Evolutionary conservation across 441 rosid species (phyloP), one percentile per base, ranked within the genome.

Genomic region (Pelargonium citronellum): DNA sequence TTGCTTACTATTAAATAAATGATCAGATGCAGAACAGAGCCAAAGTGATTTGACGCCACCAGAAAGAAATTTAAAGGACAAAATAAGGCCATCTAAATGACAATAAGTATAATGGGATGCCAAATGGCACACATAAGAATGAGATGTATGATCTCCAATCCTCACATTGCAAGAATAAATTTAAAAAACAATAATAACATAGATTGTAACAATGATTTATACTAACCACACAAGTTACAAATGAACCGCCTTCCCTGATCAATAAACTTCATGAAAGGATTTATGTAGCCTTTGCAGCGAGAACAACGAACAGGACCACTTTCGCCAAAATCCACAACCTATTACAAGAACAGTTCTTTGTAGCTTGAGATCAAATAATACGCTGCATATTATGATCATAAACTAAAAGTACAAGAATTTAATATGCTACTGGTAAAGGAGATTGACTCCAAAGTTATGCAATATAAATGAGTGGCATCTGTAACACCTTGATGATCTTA

Each of bases 311-410:
- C 75, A 4, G 76, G 78, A 55, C 81, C 78, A 66, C 73, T 71
- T 55, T 78, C 78, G 15, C 78, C 81, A 69, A 78, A 78, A 72
- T 74, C 81, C 67, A 78, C 78, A 66, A 78, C 73, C 81, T 78
- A 72, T 37, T 22, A 10, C 5, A 64, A 58, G 51, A 76, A 24
- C 51, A 60, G 34, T 19, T 60, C 64, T 19, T 60, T 19, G 20
- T 60, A 60, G 13, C 4, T 64, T 24, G 34, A 24, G 43, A 13
- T 13, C 43, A 64, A 30, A 9, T 8, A 61, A 61, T 24, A 0
- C 0, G 13, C 22, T 24, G 65, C 37, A 8, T 20, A 10, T 24
- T 19, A 61, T 61, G 20, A 61, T 17, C 37, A 9, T 58, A 17
- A 17, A 19, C 8, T 58, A n/a, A 19, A 15, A 5, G 20, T 7